Conservation (phyloP, 495 filamentous ascomycete species). For the Penicillium chermesinum region DNA sequence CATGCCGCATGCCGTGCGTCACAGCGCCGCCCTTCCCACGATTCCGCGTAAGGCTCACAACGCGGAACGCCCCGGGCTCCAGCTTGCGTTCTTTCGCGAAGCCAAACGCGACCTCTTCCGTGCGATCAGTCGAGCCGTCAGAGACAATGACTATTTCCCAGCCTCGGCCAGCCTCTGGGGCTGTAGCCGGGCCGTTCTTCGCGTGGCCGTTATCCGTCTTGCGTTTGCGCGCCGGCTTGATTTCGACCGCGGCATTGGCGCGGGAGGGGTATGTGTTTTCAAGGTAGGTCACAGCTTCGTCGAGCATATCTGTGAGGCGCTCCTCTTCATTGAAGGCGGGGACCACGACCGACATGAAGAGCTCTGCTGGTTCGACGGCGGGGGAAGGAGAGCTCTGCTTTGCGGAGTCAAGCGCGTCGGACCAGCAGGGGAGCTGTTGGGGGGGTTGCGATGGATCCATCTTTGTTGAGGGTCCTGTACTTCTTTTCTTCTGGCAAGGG, state of each 20-base stretch:
- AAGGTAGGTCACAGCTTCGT: constrained; percentile 85
- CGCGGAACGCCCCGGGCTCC: constrained; percentile 65
- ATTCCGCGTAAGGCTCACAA: constrained; percentile 72
- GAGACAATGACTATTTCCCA: constrained; percentile 97
- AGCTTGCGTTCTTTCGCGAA: constrained; percentile 59
- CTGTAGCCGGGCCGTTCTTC: constrained; percentile 18
- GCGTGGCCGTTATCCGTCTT: constrained; percentile 23
- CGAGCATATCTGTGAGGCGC: constrained; percentile 74
- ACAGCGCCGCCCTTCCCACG: constrained; percentile 94
- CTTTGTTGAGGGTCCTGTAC: constrained; percentile 68
- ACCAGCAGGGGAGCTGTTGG: constrained; percentile 75
- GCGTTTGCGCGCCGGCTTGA: constrained; percentile 26
- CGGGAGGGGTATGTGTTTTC: constrained; percentile 53
- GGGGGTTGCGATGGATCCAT: constrained; percentile 55
- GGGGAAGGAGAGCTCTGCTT: constrained; percentile 26
- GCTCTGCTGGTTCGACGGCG: constrained; percentile 44
- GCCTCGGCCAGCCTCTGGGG: constrained; percentile 38
- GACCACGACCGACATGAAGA: constrained; percentile 82
- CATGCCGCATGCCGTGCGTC: constrained; percentile 90
- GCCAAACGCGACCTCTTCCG: constrained; percentile 68
- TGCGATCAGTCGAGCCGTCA: constrained; percentile 86
- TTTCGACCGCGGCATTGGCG: constrained; percentile 11
- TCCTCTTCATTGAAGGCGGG: constrained; percentile 94
- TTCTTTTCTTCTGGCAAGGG: constrained; percentile 74
- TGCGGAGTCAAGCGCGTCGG: constrained; percentile 58